Percentiles rank a stretch among this genome's conserved stretches.
phyloP scores from a whole-genome alignment of 177 flowering plant species.

The Tripterygium wilfordii region DNA sequence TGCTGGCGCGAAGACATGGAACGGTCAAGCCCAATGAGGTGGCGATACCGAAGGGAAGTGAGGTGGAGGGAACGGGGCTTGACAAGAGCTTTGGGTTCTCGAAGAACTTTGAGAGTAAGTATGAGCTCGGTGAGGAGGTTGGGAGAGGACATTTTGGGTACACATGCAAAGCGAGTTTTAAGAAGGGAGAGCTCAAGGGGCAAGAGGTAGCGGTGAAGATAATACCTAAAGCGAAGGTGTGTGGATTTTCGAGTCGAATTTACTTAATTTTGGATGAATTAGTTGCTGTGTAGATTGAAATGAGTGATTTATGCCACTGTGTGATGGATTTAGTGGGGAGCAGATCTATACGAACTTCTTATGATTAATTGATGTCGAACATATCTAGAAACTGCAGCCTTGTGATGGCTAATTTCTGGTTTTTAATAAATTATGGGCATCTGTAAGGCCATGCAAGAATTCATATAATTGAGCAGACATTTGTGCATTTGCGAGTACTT shows the following conservation, averaged over 20 bases:
- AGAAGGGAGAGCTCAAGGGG: conserved; percentile 90
- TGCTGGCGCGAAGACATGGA: conserved; percentile 73
- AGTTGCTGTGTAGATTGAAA: too few species aligned
- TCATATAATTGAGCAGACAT: too few species aligned
- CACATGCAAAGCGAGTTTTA: conserved; percentile 71
- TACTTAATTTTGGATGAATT: too few species aligned
- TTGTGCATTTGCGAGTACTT: too few species aligned
- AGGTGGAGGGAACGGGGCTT: conserved; percentile 34
- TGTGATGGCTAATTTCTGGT: too few species aligned
- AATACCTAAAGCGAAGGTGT: conserved; percentile 91
- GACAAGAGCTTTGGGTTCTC: conserved; percentile 88
- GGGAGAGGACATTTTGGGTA: conserved; percentile 97
- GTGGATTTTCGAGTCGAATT: not conserved
- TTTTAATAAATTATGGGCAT: too few species aligned
- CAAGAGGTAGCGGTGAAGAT: conserved; percentile 89
- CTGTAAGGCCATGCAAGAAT: too few species aligned
- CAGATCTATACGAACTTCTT: too few species aligned
- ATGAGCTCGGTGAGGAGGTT: conserved; percentile 88
- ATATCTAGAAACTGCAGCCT: too few species aligned
- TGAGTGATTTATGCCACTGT: too few species aligned
- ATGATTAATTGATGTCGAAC: too few species aligned
- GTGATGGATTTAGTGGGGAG: too few species aligned
- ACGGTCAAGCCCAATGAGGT: conserved; percentile 77
- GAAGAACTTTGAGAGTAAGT: conserved; percentile 66
- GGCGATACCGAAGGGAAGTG: conserved; percentile 51